Conservation (phyloP, 1,284 basidiomycete genomes). For the Rhodotorula mucilaginosa region DNA sequence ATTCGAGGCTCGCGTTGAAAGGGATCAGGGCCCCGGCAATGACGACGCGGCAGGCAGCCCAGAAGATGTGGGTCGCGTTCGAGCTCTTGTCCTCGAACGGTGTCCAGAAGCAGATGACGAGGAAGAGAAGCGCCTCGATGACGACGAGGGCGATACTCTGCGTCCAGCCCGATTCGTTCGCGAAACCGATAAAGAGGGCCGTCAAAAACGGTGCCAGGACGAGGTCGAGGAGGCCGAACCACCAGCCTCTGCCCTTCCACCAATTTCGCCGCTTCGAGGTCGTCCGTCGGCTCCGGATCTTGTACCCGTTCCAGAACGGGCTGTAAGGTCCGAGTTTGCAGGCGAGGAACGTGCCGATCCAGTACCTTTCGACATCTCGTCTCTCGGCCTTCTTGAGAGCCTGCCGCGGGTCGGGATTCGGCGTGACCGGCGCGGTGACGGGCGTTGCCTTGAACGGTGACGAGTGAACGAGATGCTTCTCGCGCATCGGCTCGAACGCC, state of each 20-base stretch:
- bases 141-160: slow-evolving; percentile 71
- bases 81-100: slow-evolving; percentile 50
- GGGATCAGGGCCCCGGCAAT: slow-evolving; percentile 65
- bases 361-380: slow-evolving; percentile 11
- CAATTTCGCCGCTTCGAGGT: slow-evolving; percentile 18
- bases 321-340: slow-evolving; percentile 51
- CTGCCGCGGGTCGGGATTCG: slow-evolving; percentile 15
- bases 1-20: slow-evolving; percentile 61
- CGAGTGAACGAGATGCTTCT: not conserved
- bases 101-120: slow-evolving; percentile 59
- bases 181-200: slow-evolving; percentile 72
- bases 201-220: slow-evolving; percentile 54
- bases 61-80: slow-evolving; percentile 56
- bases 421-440: not conserved
- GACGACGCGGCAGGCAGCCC: slow-evolving; percentile 63
- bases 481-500: not conserved
- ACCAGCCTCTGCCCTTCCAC: slow-evolving; percentile 44
- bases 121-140: slow-evolving; percentile 64
- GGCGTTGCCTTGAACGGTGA: slow-evolving; percentile 6
- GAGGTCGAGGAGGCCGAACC: slow-evolving; percentile 51
- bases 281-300: slow-evolving; percentile 33
- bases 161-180: slow-evolving; percentile 58
- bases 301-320: slow-evolving; percentile 51
- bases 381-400: slow-evolving; percentile 23
- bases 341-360: slow-evolving; percentile 46